These are phyloP conservation scores for Metschnikowia gelsemii DNA, from an alignment of 805 yeast species.

Conservation along the genomic window DNA sequence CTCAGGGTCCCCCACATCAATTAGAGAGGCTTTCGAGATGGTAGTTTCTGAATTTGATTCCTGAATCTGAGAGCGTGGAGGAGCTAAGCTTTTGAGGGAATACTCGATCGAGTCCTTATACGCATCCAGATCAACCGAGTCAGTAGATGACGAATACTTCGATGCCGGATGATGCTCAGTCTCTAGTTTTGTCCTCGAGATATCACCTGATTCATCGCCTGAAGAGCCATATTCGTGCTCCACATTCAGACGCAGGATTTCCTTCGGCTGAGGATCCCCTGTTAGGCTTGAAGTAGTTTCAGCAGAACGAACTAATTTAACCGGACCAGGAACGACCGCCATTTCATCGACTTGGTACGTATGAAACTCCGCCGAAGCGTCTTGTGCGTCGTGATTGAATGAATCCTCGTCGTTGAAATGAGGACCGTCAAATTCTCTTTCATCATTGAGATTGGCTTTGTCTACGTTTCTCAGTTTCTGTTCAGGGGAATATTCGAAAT, in stretches of 20 bases:
- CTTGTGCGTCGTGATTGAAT: constrained; percentile 5
- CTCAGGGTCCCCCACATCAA: background rate
- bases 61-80: constrained; percentile 10
- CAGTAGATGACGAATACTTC: background rate
- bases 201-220: background rate
- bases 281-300: background rate
- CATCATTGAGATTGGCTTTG: background rate
- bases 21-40: background rate
- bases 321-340: constrained; percentile 14
- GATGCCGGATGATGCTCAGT: constrained; percentile 8
- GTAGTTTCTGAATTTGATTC: background rate
- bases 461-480: background rate
- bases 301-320: constrained; percentile 13
- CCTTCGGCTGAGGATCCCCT: background rate
- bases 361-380: constrained; percentile 4
- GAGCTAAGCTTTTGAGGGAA: constrained; percentile 21
- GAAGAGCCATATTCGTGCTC: background rate
- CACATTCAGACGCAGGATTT: background rate
- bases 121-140: constrained; percentile 8
- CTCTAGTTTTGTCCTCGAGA: background rate
- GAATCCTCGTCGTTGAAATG: constrained; percentile 2
- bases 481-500: background rate
- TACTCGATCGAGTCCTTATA: constrained; percentile 21
- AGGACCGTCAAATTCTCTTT: background rate
- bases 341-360: constrained; percentile 10